phyloP scores from a whole-genome alignment of 345 rosid species.

The Citrus glauca region DNA sequence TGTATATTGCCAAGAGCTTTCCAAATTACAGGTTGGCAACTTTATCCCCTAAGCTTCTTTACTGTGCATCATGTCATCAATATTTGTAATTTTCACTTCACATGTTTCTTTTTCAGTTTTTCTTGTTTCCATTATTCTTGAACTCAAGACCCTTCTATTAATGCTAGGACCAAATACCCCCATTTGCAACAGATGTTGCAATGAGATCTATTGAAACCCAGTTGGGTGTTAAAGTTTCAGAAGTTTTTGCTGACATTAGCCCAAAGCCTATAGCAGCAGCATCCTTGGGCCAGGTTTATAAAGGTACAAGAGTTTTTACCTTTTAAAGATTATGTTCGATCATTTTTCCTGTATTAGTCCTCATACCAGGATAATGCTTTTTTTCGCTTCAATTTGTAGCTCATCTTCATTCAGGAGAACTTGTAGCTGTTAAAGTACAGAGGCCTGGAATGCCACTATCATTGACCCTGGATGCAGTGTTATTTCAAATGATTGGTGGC shows the following conservation, averaged over 20 bases:
- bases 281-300: slow-evolving; percentile 96
- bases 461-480: slow-evolving; percentile 91
- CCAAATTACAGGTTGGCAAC: slow-evolving; percentile 70
- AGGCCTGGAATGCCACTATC: slow-evolving; percentile 83
- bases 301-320: slow-evolving; percentile 56
- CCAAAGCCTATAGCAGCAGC: slow-evolving; percentile 92
- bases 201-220: slow-evolving; percentile 78
- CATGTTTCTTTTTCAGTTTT: neutral
- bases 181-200: slow-evolving; percentile 75
- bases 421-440: slow-evolving; percentile 97
- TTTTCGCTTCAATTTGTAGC: slow-evolving; percentile 66
- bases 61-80: neutral
- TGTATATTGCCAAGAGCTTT: slow-evolving; percentile 88
- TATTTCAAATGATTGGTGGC: slow-evolving; percentile 91
- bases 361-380: slow-evolving; percentile 21
- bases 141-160: slow-evolving; percentile 13
- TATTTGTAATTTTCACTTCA: neutral
- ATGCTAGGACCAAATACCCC: slow-evolving; percentile 89
- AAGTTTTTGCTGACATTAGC: slow-evolving; percentile 83
- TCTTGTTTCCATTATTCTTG: slow-evolving; percentile 5
- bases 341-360: neutral
- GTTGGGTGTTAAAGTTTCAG: slow-evolving; percentile 62
- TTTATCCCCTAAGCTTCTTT: slow-evolving; percentile 2
- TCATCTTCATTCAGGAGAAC: slow-evolving; percentile 93
- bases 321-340: slow-evolving; percentile 7